phyloP scores from a whole-genome alignment of 2,329 filamentous ascomycete genomes.

The Talaromyces funiculosus region DNA sequence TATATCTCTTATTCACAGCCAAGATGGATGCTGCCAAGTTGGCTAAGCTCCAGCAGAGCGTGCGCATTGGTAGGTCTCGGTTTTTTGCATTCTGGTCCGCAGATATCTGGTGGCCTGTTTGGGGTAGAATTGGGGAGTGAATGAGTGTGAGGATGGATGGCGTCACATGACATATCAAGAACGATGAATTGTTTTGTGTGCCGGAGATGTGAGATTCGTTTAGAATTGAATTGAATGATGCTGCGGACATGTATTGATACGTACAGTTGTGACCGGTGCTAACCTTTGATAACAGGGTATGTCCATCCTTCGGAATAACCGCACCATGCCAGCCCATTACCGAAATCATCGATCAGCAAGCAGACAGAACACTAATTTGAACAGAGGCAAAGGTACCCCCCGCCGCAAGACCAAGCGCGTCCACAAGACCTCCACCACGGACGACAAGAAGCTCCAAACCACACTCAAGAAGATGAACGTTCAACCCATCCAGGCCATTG shows the following conservation, averaged over 20 bases:
- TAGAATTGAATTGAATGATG: neutral
- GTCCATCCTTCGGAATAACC: neutral
- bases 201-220: neutral
- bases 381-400: constrained; percentile 93
- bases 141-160: neutral
- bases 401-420: constrained; percentile 98
- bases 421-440: constrained; percentile 82
- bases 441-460: constrained; percentile 99
- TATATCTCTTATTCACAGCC: constrained; percentile 22
- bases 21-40: constrained; percentile 63
- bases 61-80: constrained; percentile 64
- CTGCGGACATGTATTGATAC: neutral
- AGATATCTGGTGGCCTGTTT: neutral
- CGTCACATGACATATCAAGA: constrained; percentile 6
- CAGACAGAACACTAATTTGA: constrained; percentile 13
- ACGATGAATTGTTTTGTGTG: neutral
- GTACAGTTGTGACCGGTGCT: constrained; percentile 4
- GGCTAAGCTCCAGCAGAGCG: constrained; percentile 60
- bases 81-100: neutral
- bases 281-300: neutral
- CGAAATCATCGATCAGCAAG: neutral
- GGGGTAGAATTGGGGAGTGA: neutral
- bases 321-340: neutral
- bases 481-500: constrained; percentile 97
- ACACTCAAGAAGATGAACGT: constrained; percentile 99